These are phyloP conservation scores for Westerdykella ornata DNA, from an alignment of 2,329 filamentous ascomycete genomes.

Conservation along the genomic window DNA sequence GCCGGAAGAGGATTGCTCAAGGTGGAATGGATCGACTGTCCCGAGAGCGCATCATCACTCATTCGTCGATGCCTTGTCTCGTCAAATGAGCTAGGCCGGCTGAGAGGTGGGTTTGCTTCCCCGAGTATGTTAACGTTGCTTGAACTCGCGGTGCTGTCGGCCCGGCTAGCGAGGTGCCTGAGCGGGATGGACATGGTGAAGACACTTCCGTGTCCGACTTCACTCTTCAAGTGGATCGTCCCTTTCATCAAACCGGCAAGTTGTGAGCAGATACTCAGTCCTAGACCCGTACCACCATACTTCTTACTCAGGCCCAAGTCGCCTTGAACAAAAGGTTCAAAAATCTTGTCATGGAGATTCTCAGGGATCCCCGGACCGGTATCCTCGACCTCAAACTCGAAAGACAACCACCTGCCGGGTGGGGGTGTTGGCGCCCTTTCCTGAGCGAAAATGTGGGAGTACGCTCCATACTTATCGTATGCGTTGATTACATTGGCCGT, in stretches of 20 bases:
- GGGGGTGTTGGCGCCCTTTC: slow-evolving; percentile 40
- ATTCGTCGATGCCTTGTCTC: slow-evolving; percentile 13
- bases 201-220: slow-evolving; percentile 65
- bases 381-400: slow-evolving; percentile 85
- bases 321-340: slow-evolving; percentile 93
- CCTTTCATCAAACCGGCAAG: slow-evolving; percentile 78
- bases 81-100: slow-evolving; percentile 25
- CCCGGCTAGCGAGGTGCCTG: slow-evolving; percentile 64
- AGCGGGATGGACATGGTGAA: slow-evolving; percentile 81
- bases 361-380: slow-evolving; percentile 79
- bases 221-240: slow-evolving; percentile 63
- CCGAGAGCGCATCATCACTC: slow-evolving; percentile 29
- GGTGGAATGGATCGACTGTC: slow-evolving; percentile 28
- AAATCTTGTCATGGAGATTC: slow-evolving; percentile 72
- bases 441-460: slow-evolving; percentile 30
- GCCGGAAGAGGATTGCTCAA: slow-evolving; percentile 17
- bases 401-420: slow-evolving; percentile 62
- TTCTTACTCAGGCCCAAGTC: slow-evolving; percentile 84
- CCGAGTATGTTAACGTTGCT: slow-evolving; percentile 22
- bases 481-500: slow-evolving; percentile 44
- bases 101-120: slow-evolving; percentile 11
- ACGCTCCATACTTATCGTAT: slow-evolving; percentile 35
- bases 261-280: slow-evolving; percentile 83
- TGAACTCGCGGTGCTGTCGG: slow-evolving; percentile 45
- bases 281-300: slow-evolving; percentile 80